Base-by-base conservation (phyloP, 2,329 filamentous ascomycete species). In the Cadophora malorum region DNA sequence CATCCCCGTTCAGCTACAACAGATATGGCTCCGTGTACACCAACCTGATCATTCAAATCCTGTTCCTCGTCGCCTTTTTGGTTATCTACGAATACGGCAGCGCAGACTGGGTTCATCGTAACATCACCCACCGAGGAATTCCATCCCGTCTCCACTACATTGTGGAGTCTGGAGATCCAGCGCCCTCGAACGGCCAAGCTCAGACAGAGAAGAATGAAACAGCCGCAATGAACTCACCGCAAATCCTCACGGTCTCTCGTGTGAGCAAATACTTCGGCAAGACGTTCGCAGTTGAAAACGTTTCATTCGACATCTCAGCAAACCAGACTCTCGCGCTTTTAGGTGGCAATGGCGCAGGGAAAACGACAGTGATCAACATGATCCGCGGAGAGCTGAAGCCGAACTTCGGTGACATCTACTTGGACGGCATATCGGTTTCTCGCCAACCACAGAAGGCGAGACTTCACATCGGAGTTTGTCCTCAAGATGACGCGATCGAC, bases 301-400 rank as follows among this genome's bases (percentile, higher is more conserved):
- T 89, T n/a, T 86, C 86, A 0, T 90, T 91, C 68, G 85, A 85
- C 21, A 87, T 91, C 1, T 81, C 83, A 0, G 81, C 81, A 49
- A 85, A 86, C 41, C 85, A 90, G 73, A 86, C 89, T 1, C 89
- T 90, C 72, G 88, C 88, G 1, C 81, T 91, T 0, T 82, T 91
- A 1, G 89, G 89, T 0, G 88, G 88, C 0, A 90, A 90, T 70
- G 88, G 88, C 9, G 88, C 88, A 4, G 88, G 88, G 52, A 91
- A 91, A 73, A 86, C 84, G 1, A 89, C 87, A 0, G 88, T 85
- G 1, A 90, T 91, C 71, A 86, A 84, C n/a, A 81, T 90, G 68
- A 88, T 91, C 69, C 83, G 89, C 68, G 88, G 88, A 19, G 88
- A 90, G 69, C 82, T 88, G 16, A 82, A 82, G 19, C 88, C 88